phyloP scores from a whole-genome alignment of 805 yeast genomes.

The Starmera dryadoides region DNA sequence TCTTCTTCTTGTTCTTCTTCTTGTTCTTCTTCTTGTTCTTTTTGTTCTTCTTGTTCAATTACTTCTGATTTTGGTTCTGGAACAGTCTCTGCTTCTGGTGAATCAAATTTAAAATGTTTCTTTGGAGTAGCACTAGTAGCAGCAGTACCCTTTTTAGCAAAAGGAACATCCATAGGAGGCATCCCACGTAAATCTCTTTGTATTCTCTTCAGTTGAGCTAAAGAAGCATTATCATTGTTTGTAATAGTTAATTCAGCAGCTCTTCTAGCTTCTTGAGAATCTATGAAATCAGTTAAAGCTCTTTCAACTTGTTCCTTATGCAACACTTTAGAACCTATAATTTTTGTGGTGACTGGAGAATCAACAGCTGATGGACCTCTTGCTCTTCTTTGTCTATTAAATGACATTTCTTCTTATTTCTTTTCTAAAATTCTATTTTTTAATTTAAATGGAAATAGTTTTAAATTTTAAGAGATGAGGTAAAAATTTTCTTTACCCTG shows the following conservation, averaged over 20 bases:
- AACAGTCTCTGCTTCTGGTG: neutral
- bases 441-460: neutral
- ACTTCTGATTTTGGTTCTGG: neutral
- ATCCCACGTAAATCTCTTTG: conserved; percentile 77
- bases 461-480: no score
- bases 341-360: conserved; percentile 17
- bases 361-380: conserved; percentile 16
- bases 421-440: no score
- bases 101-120: no score
- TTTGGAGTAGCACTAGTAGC: neutral
- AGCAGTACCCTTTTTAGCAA: neutral
- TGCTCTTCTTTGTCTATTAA: neutral
- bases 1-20: conserved; percentile 1
- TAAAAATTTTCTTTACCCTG: no score
- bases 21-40: neutral
- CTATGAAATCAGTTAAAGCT: conserved; percentile 35
- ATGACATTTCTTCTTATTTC: neutral
- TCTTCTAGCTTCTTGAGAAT: conserved; percentile 14
- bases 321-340: conserved; percentile 16
- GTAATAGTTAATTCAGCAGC: conserved; percentile 13
- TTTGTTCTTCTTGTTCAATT: neutral
- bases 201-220: conserved; percentile 60
- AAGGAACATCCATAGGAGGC: conserved; percentile 43
- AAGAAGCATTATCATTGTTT: conserved; percentile 22
- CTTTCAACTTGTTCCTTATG: conserved; percentile 37